A percentile compares a stretch with the other conserved stretches of the same genome.
Evolutionary conservation across 2,329 filamentous ascomycete genomes (phyloP).

Genomic region (Lachnellula occidentalis): DNA sequence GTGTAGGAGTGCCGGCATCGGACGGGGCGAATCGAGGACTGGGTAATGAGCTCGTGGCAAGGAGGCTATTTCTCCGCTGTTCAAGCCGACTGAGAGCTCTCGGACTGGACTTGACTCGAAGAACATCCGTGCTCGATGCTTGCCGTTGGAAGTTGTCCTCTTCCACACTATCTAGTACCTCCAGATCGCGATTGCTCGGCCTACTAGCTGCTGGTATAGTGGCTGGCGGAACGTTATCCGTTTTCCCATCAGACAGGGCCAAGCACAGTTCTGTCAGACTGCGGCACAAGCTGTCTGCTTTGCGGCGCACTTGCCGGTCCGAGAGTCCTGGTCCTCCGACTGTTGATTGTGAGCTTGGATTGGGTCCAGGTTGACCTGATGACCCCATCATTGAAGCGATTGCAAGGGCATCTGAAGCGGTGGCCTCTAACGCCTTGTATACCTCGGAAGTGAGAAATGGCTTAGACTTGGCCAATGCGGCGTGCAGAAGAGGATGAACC

Average conservation of each 20-base stretch:
- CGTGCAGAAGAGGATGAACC: conserved; percentile 71
- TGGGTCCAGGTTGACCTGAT: conserved; percentile 61
- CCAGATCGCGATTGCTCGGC: conserved; percentile 18
- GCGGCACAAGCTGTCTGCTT: conserved; percentile 88
- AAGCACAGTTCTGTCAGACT: conserved; percentile 90
- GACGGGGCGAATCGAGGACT: conserved; percentile 27
- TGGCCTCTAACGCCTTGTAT: conserved; percentile 73
- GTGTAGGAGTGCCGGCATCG: conserved; percentile 34
- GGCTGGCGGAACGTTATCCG: conserved; percentile 15
- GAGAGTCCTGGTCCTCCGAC: conserved; percentile 44
- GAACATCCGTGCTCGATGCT: conserved; percentile 17
- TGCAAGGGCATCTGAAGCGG: conserved; percentile 73
- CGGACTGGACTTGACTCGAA: conserved; percentile 26
- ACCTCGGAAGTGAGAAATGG: conserved; percentile 63
- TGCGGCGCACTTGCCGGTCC: conserved; percentile 81
- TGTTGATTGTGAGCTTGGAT: conserved; percentile 52
- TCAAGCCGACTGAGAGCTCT: conserved; percentile 31
- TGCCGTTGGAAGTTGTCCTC: conserved; percentile 15
- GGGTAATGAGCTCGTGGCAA: conserved; percentile 27
- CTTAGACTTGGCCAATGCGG: conserved; percentile 76
- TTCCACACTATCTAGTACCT: conserved; percentile 19
- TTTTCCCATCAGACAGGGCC: conserved; percentile 62
- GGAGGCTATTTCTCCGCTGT: conserved; percentile 30
- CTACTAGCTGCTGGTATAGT: conserved; percentile 7
- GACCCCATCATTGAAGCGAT: conserved; percentile 74